Evolutionary conservation across 352 stramenopile species (phyloP).

Genomic region (Phytophthora lateralis): DNA sequence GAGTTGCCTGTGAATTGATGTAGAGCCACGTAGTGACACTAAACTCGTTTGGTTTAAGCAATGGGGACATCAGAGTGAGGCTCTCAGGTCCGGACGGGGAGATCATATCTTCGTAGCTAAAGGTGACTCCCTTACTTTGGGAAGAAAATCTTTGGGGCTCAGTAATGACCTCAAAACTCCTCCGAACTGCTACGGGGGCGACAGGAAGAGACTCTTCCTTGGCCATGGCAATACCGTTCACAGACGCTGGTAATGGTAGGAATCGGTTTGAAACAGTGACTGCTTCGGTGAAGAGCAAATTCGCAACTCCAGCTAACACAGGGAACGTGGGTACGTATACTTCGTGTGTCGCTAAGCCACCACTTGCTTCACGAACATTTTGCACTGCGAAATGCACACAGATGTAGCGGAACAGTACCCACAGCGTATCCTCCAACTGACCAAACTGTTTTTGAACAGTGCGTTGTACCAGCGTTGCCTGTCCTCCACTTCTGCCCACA

Average conservation of each 20-base stretch:
- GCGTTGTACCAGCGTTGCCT: conserved; percentile 5
- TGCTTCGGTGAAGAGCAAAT: conserved; percentile 37
- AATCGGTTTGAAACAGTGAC: conserved; percentile 21
- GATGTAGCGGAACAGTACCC: conserved; percentile 47
- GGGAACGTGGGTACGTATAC: conserved; percentile 29
- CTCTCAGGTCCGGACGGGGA: conserved; percentile 11
- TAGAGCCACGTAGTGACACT: conserved; percentile 90
- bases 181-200: conserved; percentile 24
- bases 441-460: conserved; percentile 13
- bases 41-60: conserved; percentile 80
- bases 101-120: conserved; percentile 64
- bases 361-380: not conserved
- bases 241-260: conserved; percentile 1
- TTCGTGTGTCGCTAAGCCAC: not conserved
- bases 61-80: conserved; percentile 48
- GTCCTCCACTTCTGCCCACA: conserved; percentile 12
- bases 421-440: conserved; percentile 37
- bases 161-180: conserved; percentile 81
- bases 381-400: conserved; percentile 45
- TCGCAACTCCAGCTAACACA: conserved; percentile 17
- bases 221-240: not conserved
- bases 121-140: conserved; percentile 58
- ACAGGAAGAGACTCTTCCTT: not conserved
- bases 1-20: conserved; percentile 21
- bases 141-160: conserved; percentile 59